Base-by-base conservation (phyloP, 129 eudicot genomes). In the Escallonia rubra region DNA sequence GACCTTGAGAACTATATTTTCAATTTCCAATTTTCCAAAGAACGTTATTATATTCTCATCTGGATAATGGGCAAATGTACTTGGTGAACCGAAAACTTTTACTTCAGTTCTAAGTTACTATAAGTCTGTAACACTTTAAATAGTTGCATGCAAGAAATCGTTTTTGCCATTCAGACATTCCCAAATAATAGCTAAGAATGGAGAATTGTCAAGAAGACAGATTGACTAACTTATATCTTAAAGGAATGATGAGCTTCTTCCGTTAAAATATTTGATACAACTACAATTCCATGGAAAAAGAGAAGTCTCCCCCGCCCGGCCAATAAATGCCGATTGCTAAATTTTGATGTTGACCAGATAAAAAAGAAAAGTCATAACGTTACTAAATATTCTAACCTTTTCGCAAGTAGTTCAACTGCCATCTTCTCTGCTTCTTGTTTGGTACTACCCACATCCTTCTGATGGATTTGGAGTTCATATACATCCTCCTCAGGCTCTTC, bases 321-420 rank as follows among this genome's bases (percentile, higher is more conserved):
- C 34, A 23, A 23, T 23, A 46, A 46, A 6, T 54, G 14, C 59
- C 14, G 14, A 54, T 11, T 54, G 23, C 34, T 4, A 54, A 54
- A 34, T 11, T 54, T 54, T n/a, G 2, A 54, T 13, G 59, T 54
- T 52, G 14, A 54, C 34, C 23, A 3, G n/a, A n/a, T 54, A 11
- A 54, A 16, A 12, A 54, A 54, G 4, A 8, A 2, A 54, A 68
- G 48, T 64, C 13, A 60, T 2, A 50, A 59, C 6, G 43, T 11
- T 54, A 23, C 52, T 45, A 39, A 59, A 52, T 40, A 75, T 13
- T 59, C 78, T 63, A 72, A 88, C 96, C 96, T 83, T 61, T 62
- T 67, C 14, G 86, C 85, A 76, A 89, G 93, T 60, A 81, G 74
- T 69, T 74, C 38, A 72, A 73, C 43, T n/a, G 84, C 87, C 65